phyloP scores from a whole-genome alignment of 768 basidiomycete genomes.

The Phlebiopsis gigantea region DNA sequence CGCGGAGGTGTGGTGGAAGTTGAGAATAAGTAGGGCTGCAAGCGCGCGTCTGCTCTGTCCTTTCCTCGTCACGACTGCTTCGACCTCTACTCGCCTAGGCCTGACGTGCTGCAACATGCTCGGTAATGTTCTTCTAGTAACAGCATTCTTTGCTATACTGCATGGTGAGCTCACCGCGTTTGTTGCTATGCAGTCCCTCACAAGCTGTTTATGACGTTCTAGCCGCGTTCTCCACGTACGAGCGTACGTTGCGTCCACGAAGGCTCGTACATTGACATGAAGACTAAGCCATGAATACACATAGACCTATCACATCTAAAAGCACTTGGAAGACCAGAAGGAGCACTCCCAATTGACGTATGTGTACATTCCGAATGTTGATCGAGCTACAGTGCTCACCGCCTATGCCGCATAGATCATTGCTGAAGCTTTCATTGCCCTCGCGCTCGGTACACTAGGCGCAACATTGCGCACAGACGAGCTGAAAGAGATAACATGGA shows the following conservation, averaged over 20 bases:
- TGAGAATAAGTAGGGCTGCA: background rate
- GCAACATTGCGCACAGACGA: slow-evolving; percentile 64
- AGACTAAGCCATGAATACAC: background rate
- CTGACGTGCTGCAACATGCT: slow-evolving; percentile 2
- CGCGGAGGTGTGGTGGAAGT: background rate
- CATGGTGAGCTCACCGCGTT: slow-evolving; percentile 5
- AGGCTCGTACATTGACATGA: background rate
- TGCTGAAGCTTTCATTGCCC: slow-evolving; percentile 56
- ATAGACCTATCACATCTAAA: slow-evolving; percentile 74
- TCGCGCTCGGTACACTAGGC: slow-evolving; percentile 67
- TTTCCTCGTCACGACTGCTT: background rate
- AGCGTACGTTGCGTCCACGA: slow-evolving; percentile 44
- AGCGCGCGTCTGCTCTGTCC: background rate
- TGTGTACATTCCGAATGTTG: slow-evolving; percentile 17
- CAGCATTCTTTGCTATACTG: slow-evolving; percentile 7
- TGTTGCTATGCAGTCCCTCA: background rate
- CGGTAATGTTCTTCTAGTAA: slow-evolving; percentile 9
- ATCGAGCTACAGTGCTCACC: background rate
- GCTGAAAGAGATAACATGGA: slow-evolving; percentile 82
- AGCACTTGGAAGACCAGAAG: slow-evolving; percentile 67
- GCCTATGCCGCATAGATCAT: slow-evolving; percentile 44
- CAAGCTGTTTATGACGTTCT: background rate
- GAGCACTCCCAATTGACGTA: slow-evolving; percentile 60
- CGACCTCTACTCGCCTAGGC: background rate
- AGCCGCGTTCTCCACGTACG: slow-evolving; percentile 81